Percentiles rank a stretch among this genome's conserved stretches.
Evolutionary conservation across 441 rosid species (phyloP).

Genomic region (Dalechampia spathulata): DNA sequence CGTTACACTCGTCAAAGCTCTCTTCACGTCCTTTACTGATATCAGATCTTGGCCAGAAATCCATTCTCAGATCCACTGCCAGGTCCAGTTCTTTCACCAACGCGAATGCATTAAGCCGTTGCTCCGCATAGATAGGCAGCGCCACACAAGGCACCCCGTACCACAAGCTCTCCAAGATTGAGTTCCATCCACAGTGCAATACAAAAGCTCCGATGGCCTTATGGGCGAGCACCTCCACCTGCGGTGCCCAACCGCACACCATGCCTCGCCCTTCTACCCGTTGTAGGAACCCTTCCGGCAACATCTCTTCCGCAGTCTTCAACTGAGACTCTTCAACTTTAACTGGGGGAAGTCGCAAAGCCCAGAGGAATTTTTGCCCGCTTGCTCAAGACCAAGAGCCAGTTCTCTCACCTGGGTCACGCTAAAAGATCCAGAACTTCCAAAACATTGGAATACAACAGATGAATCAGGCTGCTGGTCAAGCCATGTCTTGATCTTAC

Average conservation of each 20-base stretch:
- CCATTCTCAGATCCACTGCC: conserved; percentile 8
- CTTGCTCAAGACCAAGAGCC: conserved; percentile 15
- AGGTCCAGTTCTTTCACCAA: conserved; percentile 16
- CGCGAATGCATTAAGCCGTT: conserved; percentile 12
- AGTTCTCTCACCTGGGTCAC: conserved; percentile 15
- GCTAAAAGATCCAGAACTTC: conserved; percentile 16
- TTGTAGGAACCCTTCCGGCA: conserved; percentile 27
- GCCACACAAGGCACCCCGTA: conserved; percentile 10
- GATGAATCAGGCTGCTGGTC: conserved; percentile 20
- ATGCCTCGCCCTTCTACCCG: conserved; percentile 18
- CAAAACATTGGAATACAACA: conserved; percentile 24
- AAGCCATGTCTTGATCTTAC: conserved; percentile 20
- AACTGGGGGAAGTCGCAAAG: not conserved
- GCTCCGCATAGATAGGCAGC: conserved; percentile 2
- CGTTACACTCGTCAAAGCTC: not conserved
- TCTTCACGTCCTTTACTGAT: not conserved
- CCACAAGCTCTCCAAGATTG: conserved; percentile 13
- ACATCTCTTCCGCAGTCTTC: not conserved
- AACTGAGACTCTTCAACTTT: not conserved
- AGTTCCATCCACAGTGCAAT: conserved; percentile 9
- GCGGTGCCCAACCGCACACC: conserved; percentile 30
- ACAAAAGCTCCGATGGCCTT: conserved; percentile 7
- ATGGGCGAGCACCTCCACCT: conserved; percentile 14
- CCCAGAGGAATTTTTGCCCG: conserved; percentile 24
- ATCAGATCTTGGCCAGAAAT: conserved; percentile 1